Conservation (phyloP, 2,329 filamentous ascomycete genomes). For the Periconia digitata region DNA sequence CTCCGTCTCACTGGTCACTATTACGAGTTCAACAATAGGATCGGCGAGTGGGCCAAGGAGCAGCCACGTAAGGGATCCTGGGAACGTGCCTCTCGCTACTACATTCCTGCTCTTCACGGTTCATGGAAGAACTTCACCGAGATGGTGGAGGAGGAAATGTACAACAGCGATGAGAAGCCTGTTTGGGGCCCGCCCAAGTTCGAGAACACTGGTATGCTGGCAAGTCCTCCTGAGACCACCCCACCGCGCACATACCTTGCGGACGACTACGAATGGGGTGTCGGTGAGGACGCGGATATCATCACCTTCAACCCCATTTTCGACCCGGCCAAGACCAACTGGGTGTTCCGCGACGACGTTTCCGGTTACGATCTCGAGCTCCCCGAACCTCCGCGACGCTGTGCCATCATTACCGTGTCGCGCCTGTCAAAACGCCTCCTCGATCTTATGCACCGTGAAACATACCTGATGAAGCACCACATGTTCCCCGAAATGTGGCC, state of each 20-base stretch:
- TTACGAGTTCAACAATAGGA: slow-evolving; percentile 74
- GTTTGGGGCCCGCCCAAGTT: slow-evolving; percentile 66
- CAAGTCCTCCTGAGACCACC: slow-evolving; percentile 62
- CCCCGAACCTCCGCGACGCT: slow-evolving; percentile 66
- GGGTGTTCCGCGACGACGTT: slow-evolving; percentile 69
- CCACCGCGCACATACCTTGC: slow-evolving; percentile 61
- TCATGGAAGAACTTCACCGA: slow-evolving; percentile 68
- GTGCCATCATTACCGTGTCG: slow-evolving; percentile 77
- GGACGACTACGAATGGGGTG: slow-evolving; percentile 74
- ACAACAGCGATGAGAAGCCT: slow-evolving; percentile 50
- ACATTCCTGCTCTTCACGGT: slow-evolving; percentile 69
- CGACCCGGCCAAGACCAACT: slow-evolving; percentile 70
- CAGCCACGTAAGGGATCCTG: slow-evolving; percentile 73
- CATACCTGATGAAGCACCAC: slow-evolving; percentile 68
- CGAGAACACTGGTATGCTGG: slow-evolving; percentile 55
- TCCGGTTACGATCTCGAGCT: slow-evolving; percentile 64
- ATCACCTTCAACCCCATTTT: slow-evolving; percentile 79
- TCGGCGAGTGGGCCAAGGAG: slow-evolving; percentile 64
- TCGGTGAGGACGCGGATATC: slow-evolving; percentile 73
- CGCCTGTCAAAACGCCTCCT: slow-evolving; percentile 71
- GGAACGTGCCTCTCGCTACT: slow-evolving; percentile 73
- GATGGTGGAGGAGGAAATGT: slow-evolving; percentile 62
- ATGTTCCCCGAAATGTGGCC: slow-evolving; percentile 81
- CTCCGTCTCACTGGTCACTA: slow-evolving; percentile 78
- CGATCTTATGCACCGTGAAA: slow-evolving; percentile 77